These are phyloP conservation scores for Russula sp. DNA, from an alignment of 768 basidiomycete genomes.

Conservation along the genomic window DNA sequence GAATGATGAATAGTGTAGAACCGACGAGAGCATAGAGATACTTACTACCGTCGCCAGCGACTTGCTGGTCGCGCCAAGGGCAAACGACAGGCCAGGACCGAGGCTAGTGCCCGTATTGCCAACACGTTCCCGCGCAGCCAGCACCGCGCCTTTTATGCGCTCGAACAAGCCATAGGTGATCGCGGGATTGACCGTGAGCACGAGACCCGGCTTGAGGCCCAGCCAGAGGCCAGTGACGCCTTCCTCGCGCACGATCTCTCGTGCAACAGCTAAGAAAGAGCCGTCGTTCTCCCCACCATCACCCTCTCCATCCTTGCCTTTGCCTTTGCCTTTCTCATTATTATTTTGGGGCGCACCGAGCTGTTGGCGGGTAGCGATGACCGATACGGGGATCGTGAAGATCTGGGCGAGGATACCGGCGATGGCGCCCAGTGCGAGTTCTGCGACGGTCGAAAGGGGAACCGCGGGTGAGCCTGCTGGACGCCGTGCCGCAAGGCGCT, in stretches of 20 bases:
- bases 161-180: slow-evolving; percentile 97
- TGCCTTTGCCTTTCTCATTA: slow-evolving; percentile 36
- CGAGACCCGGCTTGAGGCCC: slow-evolving; percentile 86
- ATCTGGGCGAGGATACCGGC: slow-evolving; percentile 95
- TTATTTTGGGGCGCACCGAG: slow-evolving; percentile 54
- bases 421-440: slow-evolving; percentile 83
- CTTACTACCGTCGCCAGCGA: slow-evolving; percentile 91
- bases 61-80: slow-evolving; percentile 91
- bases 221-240: slow-evolving; percentile 89
- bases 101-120: slow-evolving; percentile 52
- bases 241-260: slow-evolving; percentile 86
- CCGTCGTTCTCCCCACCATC: slow-evolving; percentile 47
- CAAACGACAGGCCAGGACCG: slow-evolving; percentile 73
- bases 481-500: slow-evolving; percentile 57
- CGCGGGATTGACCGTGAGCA: slow-evolving; percentile 96
- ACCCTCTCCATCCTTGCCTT: slow-evolving; percentile 19
- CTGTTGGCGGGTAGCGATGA: slow-evolving; percentile 97
- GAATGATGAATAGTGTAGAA: background rate
- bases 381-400: slow-evolving; percentile 96
- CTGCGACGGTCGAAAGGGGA: slow-evolving; percentile 68
- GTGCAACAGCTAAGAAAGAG: slow-evolving; percentile 74
- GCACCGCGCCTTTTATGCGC: slow-evolving; percentile 73
- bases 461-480: slow-evolving; percentile 60
- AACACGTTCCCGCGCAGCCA: slow-evolving; percentile 51
- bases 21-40: slow-evolving; percentile 24